Base-by-base conservation (phyloP, 257 asterid genomes). In the Linderniella brevidens region DNA sequence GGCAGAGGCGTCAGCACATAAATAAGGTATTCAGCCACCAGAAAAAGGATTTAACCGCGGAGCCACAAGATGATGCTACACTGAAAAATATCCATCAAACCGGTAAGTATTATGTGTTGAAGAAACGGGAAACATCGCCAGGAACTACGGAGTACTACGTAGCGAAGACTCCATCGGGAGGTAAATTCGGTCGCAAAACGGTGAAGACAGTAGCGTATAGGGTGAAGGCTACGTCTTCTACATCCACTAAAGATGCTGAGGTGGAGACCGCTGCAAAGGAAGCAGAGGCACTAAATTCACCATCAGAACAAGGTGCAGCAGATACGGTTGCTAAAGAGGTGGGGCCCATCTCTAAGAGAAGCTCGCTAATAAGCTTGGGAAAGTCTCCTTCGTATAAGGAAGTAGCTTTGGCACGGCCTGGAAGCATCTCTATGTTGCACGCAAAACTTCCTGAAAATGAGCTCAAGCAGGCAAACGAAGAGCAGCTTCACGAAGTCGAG, bases 381-480 rank as follows among this genome's bases (percentile, higher is more conserved):
- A 81, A 73, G 62, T 84, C 98, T 55, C 96, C 94, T 55, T 88
- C 97, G 14, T 87, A 87, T 58, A 87, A 87, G 84, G 97, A 87
- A 60, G 97, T 87, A 55, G 93, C 97, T 52, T 63, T 87, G 61
- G 97, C 97, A 49, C 97, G 93, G 14, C 97, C 97, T 0, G 97
- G 97, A 58, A 71, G 92, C 61, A 74, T 88, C 60, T 68, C 79
- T 29, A 69, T 73, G 75, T 61, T 88, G 66, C 93, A 82, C 65
- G 76, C 48, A 41, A 70, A 71, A 61, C 67, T 42, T 62, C 65
- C 74, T 41, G 66, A 58, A 53, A 65, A 70, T 62, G 85, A 71
- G 35, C 48, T 19, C 19, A 68, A 58, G 20, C 74, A 53, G 49
- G 68, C 62, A 60, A 57, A 55, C 57, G 79, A 60, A 44, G 79